Evolutionary conservation across 2,329 filamentous ascomycete genomes (phyloP).

Genomic region (Ophiognomonia clavigignenti-juglandacearum): DNA sequence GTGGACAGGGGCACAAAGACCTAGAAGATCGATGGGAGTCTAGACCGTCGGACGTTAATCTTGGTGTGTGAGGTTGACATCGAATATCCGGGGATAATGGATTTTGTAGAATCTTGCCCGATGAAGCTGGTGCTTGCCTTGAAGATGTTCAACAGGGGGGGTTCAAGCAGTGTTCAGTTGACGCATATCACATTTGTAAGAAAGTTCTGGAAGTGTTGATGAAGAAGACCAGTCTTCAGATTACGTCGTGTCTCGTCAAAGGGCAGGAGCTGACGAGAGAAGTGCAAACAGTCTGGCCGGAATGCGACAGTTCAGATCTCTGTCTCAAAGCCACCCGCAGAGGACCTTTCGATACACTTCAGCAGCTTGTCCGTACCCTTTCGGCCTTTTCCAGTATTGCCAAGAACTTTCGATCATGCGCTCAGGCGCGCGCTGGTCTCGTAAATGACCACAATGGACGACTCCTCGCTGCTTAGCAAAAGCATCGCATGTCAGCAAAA

Average conservation of each 20-base stretch:
- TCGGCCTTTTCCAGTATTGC: no score
- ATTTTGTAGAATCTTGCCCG: not conserved
- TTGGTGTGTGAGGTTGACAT: not conserved
- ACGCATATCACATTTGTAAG: no score
- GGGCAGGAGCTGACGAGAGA: not conserved
- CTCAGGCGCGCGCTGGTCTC: no score
- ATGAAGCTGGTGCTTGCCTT: not conserved
- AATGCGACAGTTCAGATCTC: not conserved
- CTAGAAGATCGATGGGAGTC: constrained; percentile 11
- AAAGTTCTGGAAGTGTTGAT: no score
- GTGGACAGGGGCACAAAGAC: not conserved
- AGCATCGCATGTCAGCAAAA: no score
- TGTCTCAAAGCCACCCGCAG: not conserved
- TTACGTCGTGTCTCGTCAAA: not conserved
- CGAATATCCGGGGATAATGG: constrained; percentile 1
- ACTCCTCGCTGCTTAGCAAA: no score
- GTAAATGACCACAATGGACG: no score
- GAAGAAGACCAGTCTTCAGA: not conserved
- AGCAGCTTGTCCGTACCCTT: no score
- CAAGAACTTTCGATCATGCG: no score
- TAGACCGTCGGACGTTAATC: constrained; percentile 5
- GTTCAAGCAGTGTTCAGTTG: not conserved
- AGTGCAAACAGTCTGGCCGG: not conserved
- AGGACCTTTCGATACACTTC: not conserved
- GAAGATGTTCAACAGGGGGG: not conserved